Evolutionary conservation across 1,139 yeast species (phyloP).

Genomic region (Pichia sp.): DNA sequence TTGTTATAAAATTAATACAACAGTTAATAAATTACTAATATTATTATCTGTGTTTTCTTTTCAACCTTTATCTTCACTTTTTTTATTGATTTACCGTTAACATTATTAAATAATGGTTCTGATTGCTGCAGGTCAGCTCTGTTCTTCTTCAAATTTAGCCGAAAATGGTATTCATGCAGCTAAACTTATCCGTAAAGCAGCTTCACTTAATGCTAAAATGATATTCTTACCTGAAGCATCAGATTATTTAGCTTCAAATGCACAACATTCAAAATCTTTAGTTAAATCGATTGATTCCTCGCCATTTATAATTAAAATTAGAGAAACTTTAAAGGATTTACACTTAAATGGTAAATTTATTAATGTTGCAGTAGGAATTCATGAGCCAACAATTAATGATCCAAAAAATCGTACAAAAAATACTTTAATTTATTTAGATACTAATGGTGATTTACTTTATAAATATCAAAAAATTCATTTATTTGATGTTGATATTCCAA

Average conservation of each 20-base stretch:
- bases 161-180: slow-evolving; percentile 56
- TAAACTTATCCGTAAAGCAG: slow-evolving; percentile 56
- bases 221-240: slow-evolving; percentile 90
- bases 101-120: too few relatives aligned
- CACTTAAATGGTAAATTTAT: slow-evolving; percentile 30
- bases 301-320: too few relatives aligned
- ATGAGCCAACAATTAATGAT: slow-evolving; percentile 54
- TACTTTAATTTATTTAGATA: slow-evolving; percentile 63
- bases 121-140: slow-evolving; percentile 83
- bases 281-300: slow-evolving; percentile 50
- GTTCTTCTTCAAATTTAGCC: slow-evolving; percentile 60
- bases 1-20: too few relatives aligned
- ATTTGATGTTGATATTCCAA: slow-evolving; percentile 78
- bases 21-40: too few relatives aligned
- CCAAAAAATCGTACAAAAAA: slow-evolving; percentile 48
- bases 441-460: slow-evolving; percentile 55
- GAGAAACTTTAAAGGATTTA: too few relatives aligned
- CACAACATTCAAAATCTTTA: slow-evolving; percentile 56
- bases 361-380: slow-evolving; percentile 70
- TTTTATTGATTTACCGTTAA: too few relatives aligned
- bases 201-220: slow-evolving; percentile 50
- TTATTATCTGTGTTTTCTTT: too few relatives aligned
- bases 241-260: slow-evolving; percentile 72
- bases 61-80: too few relatives aligned
- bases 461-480: slow-evolving; percentile 81